Conservation (phyloP, 2,329 filamentous ascomycete species). For the Fusarium miscanthi region DNA sequence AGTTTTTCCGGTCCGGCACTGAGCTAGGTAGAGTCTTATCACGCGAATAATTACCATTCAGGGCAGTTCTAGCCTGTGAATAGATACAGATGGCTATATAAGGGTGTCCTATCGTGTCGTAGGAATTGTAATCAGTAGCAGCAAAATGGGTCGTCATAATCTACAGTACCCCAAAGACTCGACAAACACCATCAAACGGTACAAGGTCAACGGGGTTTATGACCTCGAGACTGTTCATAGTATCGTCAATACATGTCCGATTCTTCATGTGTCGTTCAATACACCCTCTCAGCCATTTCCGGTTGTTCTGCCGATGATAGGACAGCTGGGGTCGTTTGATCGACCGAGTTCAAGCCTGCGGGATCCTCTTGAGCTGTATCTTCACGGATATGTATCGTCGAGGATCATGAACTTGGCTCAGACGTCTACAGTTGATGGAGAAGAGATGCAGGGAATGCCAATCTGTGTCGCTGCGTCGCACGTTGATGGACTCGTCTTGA, state of each 20-base stretch:
- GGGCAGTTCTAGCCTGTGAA: conserved; percentile 21
- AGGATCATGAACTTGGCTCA: conserved; percentile 76
- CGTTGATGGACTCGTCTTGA: conserved; percentile 82
- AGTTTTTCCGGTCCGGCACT: conserved; percentile 28
- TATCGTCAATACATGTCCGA: conserved; percentile 79
- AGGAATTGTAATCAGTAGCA: background rate
- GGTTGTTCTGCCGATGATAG: conserved; percentile 85
- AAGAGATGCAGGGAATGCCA: conserved; percentile 66
- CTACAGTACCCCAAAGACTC: conserved; percentile 72
- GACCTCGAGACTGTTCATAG: conserved; percentile 77
- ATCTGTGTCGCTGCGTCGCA: conserved; percentile 78
- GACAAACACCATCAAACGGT: conserved; percentile 74
- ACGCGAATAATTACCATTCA: conserved; percentile 8
- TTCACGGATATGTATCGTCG: conserved; percentile 86
- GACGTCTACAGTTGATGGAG: background rate
- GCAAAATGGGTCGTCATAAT: conserved; percentile 51
- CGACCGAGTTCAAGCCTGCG: conserved; percentile 69
- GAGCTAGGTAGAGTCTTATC: background rate
- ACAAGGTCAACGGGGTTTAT: conserved; percentile 74
- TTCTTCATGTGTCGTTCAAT: conserved; percentile 84
- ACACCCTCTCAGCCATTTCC: conserved; percentile 75
- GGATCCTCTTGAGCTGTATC: conserved; percentile 79
- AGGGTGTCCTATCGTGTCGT: background rate
- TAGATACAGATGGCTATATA: conserved; percentile 4
- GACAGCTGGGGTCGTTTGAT: conserved; percentile 79